phyloP scores from a whole-genome alignment of 2,329 filamentous ascomycete genomes.

The Fusarium sp. region DNA sequence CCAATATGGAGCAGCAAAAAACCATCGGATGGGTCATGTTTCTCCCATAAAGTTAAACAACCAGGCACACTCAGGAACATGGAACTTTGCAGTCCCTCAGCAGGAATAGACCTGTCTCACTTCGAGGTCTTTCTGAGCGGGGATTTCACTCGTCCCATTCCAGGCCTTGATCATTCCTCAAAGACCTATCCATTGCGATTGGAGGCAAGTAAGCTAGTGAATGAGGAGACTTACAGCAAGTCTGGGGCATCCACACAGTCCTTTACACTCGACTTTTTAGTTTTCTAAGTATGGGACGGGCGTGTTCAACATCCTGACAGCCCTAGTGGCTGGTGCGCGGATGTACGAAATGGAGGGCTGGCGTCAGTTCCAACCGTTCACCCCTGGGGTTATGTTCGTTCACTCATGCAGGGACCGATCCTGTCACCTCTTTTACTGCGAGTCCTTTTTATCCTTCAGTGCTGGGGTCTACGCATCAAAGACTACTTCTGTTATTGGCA shows the following conservation, averaged over 20 bases:
- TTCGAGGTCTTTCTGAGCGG: constrained; percentile 40
- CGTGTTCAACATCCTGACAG: constrained; percentile 23
- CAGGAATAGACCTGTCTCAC: constrained; percentile 32
- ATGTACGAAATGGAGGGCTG: constrained; percentile 29
- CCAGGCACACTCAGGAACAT: constrained; percentile 36
- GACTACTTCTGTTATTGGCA: constrained; percentile 20
- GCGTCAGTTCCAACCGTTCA: constrained; percentile 18
- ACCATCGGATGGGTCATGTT: constrained; percentile 27
- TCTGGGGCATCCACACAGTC: constrained; percentile 20
- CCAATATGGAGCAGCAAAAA: constrained; percentile 18
- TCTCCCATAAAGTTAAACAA: constrained; percentile 27
- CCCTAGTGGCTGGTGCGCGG: constrained; percentile 5
- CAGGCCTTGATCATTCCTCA: constrained; percentile 42
- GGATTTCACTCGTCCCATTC: constrained; percentile 45
- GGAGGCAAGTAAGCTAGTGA: constrained; percentile 36
- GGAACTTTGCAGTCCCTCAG: constrained; percentile 35
- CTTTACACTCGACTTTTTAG: neutral
- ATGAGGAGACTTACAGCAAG: constrained; percentile 14
- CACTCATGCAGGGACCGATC: constrained; percentile 43
- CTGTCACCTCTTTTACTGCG: constrained; percentile 6
- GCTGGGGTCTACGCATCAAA: constrained; percentile 10
- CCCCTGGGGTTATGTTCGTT: constrained; percentile 37
- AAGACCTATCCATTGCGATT: constrained; percentile 34
- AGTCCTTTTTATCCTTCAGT: neutral
- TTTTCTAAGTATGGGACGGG: constrained; percentile 4